Base-by-base conservation (phyloP, 2,329 filamentous ascomycete genomes). In the Graphilbum fragrans region DNA sequence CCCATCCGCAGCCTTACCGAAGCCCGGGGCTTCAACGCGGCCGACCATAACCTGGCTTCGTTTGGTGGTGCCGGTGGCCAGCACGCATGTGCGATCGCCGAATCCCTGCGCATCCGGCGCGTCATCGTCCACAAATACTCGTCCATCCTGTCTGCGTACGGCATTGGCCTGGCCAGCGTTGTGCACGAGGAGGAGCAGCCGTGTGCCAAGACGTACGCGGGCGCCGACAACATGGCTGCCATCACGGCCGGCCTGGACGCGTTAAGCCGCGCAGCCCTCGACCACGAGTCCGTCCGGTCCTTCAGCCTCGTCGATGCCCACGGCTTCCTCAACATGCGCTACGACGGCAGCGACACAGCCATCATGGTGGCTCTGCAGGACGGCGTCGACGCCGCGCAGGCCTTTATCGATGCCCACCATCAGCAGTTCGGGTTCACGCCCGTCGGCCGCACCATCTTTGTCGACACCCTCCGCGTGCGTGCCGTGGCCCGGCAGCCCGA, bases 341-440 rank as follows among this genome's bases (percentile, higher is more conserved):
- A 94, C 54, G 76, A 86, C 29, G 87, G 87, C 11, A 94, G 87
- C 0, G 87, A 94, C 56, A 92, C 86, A 8, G 85, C 87, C 1
- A 69, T 94, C 34, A 95, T 94, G 87, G 77, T 94, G 37, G 64
- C 92, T 48, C 86, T 82, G 58, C 86, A 86, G 0, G 71, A 61
- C 2, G 62, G 70, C 31, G 72, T 77, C 39, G 79, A 85, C 42
- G 69, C 69, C 0, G 62, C 75, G 45, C 67, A 70, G 32, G 87
- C 86, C 0, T 95, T 96, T 53, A 68, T 93, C 23, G 77, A 79
- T 51, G 86, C 94, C 51, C 88, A 95, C 55, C 80, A 86, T 39
- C 87, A 92, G 55, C 88, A 95, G 55, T 95, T 95, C 55, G 87
- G 87, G 0, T 95, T 95, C 54, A 93, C 84, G 0, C 66, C 94